Percentiles rank a stretch among this genome's conserved stretches.
phyloP scores from a whole-genome alignment of 2,329 filamentous ascomycete genomes.

The Curvularia lunata region DNA sequence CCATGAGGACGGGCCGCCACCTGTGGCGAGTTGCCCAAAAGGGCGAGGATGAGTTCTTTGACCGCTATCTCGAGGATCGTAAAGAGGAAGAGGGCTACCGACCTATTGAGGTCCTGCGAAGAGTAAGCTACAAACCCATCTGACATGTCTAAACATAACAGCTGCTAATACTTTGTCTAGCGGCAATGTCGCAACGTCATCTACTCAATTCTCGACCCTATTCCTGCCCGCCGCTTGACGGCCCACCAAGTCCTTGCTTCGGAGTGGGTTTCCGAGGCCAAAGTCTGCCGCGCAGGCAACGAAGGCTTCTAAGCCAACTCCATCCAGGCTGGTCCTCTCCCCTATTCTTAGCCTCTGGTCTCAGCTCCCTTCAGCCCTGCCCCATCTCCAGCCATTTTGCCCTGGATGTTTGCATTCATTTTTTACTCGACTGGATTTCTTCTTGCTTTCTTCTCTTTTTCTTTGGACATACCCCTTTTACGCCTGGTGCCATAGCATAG shows the following conservation, averaged over 20 bases:
- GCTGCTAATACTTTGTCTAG: conserved; percentile 56
- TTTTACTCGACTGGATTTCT: conserved; percentile 24
- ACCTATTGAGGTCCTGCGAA: conserved; percentile 92
- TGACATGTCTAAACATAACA: neutral
- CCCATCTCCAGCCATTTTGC: conserved; percentile 30
- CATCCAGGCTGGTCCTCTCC: conserved; percentile 11
- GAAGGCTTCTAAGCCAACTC: conserved; percentile 74
- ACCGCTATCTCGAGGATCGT: conserved; percentile 88
- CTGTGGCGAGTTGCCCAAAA: conserved; percentile 97
- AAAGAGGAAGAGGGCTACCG: conserved; percentile 95
- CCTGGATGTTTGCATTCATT: conserved; percentile 27
- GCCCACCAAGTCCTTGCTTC: conserved; percentile 97
- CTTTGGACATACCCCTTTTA: conserved; percentile 47
- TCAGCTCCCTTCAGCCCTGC: conserved; percentile 14
- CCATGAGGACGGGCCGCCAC: conserved; percentile 95
- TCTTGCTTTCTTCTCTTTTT: conserved; percentile 25
- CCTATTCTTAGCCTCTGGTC: conserved; percentile 17
- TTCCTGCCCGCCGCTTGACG: conserved; percentile 88
- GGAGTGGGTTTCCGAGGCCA: conserved; percentile 98
- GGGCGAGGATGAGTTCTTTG: conserved; percentile 97
- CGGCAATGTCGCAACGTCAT: conserved; percentile 98
- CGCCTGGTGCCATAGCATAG: conserved; percentile 46
- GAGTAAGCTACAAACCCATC: conserved; percentile 66
- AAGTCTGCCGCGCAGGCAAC: conserved; percentile 93
- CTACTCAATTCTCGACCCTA: conserved; percentile 96